Conservation (phyloP, 2,329 filamentous ascomycete species). For the Pyrenochaeta sp. region DNA sequence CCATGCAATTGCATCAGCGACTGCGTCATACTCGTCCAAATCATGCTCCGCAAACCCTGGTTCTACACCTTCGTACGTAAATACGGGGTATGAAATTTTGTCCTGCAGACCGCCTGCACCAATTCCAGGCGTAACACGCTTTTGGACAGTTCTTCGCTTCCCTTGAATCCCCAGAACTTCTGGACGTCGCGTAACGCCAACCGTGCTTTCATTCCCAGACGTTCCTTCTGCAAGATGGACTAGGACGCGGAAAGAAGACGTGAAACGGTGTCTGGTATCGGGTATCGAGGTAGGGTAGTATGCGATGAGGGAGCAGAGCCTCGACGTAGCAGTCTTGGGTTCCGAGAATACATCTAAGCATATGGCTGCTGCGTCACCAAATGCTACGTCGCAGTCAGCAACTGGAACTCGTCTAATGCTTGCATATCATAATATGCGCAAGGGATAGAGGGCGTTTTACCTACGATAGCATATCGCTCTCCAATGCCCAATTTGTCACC, state of each 20-base stretch:
- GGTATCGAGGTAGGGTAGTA: slow-evolving; percentile 70
- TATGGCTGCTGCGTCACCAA: slow-evolving; percentile 66
- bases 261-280: slow-evolving; percentile 55
- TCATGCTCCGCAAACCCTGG: slow-evolving; percentile 76
- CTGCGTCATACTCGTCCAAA: slow-evolving; percentile 70
- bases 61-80: slow-evolving; percentile 63
- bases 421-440: no score
- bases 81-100: slow-evolving; percentile 56
- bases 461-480: slow-evolving; percentile 69
- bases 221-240: slow-evolving; percentile 62
- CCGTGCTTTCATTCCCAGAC: slow-evolving; percentile 45
- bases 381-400: slow-evolving; percentile 55
- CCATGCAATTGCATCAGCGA: slow-evolving; percentile 72
- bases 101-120: slow-evolving; percentile 56
- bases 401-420: slow-evolving; percentile 1
- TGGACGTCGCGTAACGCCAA: slow-evolving; percentile 58
- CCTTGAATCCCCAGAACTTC: slow-evolving; percentile 62
- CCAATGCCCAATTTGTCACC: slow-evolving; percentile 64
- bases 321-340: slow-evolving; percentile 57
- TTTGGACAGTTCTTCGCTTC: slow-evolving; percentile 57
- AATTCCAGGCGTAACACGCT: slow-evolving; percentile 59
- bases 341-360: slow-evolving; percentile 66
- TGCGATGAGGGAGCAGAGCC: slow-evolving; percentile 66
- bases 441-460: slow-evolving; percentile 52
- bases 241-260: slow-evolving; percentile 56